Evolutionary conservation across 257 asterid genomes (phyloP).

Genomic region (Verbascum thapsus): DNA sequence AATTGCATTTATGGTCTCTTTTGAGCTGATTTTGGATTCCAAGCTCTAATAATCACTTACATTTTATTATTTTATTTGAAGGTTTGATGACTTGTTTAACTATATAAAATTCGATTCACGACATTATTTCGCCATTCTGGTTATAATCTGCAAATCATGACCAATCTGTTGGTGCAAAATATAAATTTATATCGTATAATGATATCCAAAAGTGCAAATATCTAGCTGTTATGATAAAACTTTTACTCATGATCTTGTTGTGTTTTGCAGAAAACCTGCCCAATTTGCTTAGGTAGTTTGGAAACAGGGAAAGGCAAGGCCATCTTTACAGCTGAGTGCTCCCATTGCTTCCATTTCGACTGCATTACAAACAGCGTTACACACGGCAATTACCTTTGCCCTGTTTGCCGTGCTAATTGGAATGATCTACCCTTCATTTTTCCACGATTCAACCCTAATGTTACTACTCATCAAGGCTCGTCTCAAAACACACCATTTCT

Average conservation of each 20-base stretch:
- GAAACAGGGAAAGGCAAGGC: constrained; percentile 34
- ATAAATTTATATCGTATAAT: no score
- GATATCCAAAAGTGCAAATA: no score
- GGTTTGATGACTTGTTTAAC: background rate
- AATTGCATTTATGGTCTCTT: no score
- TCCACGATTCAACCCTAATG: background rate
- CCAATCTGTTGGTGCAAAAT: no score
- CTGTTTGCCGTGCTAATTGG: constrained; percentile 34
- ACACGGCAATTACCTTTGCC: constrained; percentile 32
- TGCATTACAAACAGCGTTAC: constrained; percentile 28
- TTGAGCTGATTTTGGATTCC: background rate
- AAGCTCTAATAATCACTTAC: background rate
- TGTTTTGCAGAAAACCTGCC: constrained; percentile 14
- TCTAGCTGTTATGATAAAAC: background rate
- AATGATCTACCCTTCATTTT: constrained; percentile 24
- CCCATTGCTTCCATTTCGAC: constrained; percentile 40
- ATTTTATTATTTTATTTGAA: background rate
- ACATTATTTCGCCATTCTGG: background rate
- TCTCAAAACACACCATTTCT: background rate
- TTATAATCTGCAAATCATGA: background rate
- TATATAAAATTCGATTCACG: background rate
- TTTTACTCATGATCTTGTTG: background rate
- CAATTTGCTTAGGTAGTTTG: constrained; percentile 29
- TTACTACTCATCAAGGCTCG: no score
- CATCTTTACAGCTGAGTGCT: constrained; percentile 40